A percentile compares a stretch with the other conserved stretches of the same genome.
These are phyloP conservation scores for Puccinia polysora DNA, from an alignment of 1,284 basidiomycete genomes.

Conservation along the genomic window DNA sequence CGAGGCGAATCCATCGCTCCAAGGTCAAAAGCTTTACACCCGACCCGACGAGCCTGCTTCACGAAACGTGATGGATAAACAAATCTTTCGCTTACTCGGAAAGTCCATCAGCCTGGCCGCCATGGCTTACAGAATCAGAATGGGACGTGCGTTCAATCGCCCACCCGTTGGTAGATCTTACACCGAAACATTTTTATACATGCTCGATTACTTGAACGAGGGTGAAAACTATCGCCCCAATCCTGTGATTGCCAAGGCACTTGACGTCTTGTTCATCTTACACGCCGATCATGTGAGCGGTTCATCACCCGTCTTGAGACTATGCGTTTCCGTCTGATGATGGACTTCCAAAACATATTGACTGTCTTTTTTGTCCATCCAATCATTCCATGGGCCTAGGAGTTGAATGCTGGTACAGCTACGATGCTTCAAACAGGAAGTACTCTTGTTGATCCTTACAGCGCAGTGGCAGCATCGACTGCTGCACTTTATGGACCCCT, in stretches of 20 bases:
- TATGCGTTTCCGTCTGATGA: neutral
- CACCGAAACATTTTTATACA: conserved; percentile 75
- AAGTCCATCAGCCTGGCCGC: conserved; percentile 81
- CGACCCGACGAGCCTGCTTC: conserved; percentile 59
- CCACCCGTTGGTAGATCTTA: conserved; percentile 76
- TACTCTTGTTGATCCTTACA: conserved; percentile 79
- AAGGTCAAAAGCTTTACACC: conserved; percentile 73
- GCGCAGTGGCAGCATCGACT: conserved; percentile 74
- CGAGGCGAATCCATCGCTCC: conserved; percentile 56
- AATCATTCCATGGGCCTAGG: conserved; percentile 54
- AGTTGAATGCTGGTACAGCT: conserved; percentile 75
- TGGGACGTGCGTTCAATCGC: conserved; percentile 78
- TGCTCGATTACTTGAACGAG: conserved; percentile 73
- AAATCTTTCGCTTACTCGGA: conserved; percentile 77
- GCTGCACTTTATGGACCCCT: conserved; percentile 65
- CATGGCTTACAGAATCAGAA: conserved; percentile 81
- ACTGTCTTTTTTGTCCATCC: neutral
- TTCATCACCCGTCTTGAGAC: neutral
- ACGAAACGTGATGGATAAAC: conserved; percentile 75
- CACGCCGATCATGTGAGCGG: conserved; percentile 67
- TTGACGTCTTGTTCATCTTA: conserved; percentile 76
- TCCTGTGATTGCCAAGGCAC: conserved; percentile 73
- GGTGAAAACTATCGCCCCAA: conserved; percentile 63
- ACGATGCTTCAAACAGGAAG: conserved; percentile 79
- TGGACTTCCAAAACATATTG: neutral